Base-by-base conservation (phyloP, 495 filamentous ascomycete genomes). In the Lophiostoma macrostomum region DNA sequence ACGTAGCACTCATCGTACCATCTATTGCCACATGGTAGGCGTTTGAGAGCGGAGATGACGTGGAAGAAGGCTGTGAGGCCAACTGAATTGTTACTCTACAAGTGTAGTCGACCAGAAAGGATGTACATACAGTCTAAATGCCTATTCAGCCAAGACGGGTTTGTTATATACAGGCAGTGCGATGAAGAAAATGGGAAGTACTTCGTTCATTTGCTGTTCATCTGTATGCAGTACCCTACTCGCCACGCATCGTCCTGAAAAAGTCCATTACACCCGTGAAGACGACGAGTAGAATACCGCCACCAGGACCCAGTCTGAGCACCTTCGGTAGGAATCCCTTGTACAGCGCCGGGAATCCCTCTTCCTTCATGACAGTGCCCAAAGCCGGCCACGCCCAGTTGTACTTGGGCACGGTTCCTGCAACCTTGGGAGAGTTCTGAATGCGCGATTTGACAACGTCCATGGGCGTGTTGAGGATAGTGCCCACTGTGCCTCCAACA, bases 241-340 rank as follows among this genome's bases (percentile, higher is more conserved):
- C 65, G 7, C 51, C 71, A 35, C 72, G 71, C 73, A 80, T 79
- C 54, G 71, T 74, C 43, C 80, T 74, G 73, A 87, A 96, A 71
- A 93, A 91, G 63, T 96, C 91, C 86, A 95, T 94, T 13, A 95
- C 84, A 12, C 86, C 82, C 3, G 90, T 95, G 72, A 90, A 96
- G 31, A 96, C 91, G 20, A 96, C 91, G 43, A 94, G 74, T 49
- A 96, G 76, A 61, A 96, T 94, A 75, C 90, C 90, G 69, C 89
- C 90, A 68, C 90, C 89, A 20, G 90, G 89, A 18, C 89, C 89
- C 45, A 95, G 71, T 72, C 89, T 79, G 45, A 95, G 76, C 28
- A 98, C 91, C 79, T 98, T 98, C 35, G 93, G 93, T 31, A 94
- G 52, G 77, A 98, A 98, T 4, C 93, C 93, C 79, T 98, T 98